A percentile compares a stretch with the other conserved stretches of the same genome.
Evolutionary conservation across 208 protist genomes (phyloP).

Genomic region (Leptomonas pyrrhocoris): DNA sequence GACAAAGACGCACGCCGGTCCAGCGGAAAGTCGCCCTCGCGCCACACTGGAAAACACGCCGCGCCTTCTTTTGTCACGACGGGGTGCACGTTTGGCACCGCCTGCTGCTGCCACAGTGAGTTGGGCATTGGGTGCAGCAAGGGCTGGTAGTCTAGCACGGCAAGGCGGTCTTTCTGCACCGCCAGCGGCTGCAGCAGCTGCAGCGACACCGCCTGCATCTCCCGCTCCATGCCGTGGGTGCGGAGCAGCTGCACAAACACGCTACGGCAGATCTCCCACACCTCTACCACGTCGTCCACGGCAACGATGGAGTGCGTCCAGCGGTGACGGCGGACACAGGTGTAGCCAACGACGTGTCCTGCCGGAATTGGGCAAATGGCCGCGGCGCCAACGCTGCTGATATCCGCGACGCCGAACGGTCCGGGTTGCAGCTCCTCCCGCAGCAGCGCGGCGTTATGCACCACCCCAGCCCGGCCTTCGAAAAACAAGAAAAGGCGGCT

Average conservation of each 20-base stretch:
- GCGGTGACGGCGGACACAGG: slow-evolving; percentile 75
- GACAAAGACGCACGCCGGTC: slow-evolving; percentile 27
- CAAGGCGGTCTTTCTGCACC: slow-evolving; percentile 31
- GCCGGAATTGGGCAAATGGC: slow-evolving; percentile 39
- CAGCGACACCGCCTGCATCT: slow-evolving; percentile 55
- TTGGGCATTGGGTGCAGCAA: slow-evolving; percentile 66
- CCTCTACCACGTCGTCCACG: slow-evolving; percentile 64
- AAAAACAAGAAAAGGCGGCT: slow-evolving; percentile 74
- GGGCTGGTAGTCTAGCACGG: slow-evolving; percentile 74
- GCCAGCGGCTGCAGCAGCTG: slow-evolving; percentile 82
- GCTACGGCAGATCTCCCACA: slow-evolving; percentile 72
- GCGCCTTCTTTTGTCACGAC: slow-evolving; percentile 30
- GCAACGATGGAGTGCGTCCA: slow-evolving; percentile 72
- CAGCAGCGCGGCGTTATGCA: slow-evolving; percentile 42
- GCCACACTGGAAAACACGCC: slow-evolving; percentile 66
- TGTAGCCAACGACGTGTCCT: slow-evolving; percentile 75
- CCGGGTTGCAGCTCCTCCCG: slow-evolving; percentile 23
- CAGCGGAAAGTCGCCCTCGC: slow-evolving; percentile 65
- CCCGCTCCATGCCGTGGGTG: slow-evolving; percentile 49
- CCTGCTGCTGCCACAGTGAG: slow-evolving; percentile 72
- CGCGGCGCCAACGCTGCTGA: slow-evolving; percentile 16
- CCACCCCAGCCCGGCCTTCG: slow-evolving; percentile 56
- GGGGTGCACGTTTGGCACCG: slow-evolving; percentile 70
- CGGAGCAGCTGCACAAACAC: slow-evolving; percentile 67
- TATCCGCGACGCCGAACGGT: slow-evolving; percentile 16